Percentiles rank a stretch among this genome's conserved stretches.
These are phyloP conservation scores for Penicillium sp. DNA, from an alignment of 2,329 filamentous ascomycete genomes.

Conservation along the genomic window DNA sequence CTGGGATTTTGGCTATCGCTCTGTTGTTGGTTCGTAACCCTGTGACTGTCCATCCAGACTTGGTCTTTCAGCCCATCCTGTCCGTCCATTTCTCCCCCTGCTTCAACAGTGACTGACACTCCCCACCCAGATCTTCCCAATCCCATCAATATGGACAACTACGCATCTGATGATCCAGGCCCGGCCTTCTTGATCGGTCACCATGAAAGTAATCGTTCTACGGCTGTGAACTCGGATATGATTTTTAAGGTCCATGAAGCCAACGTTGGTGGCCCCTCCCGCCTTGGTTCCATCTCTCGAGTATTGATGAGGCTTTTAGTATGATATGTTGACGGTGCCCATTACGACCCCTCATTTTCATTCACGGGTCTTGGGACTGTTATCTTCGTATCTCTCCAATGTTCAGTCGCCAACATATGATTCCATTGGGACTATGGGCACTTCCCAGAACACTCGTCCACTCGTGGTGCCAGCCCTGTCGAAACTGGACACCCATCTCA, in stretches of 20 bases:
- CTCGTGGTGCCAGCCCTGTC: constrained; percentile 47
- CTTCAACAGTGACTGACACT: constrained; percentile 3
- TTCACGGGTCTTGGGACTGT: constrained; percentile 57
- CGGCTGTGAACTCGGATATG: constrained; percentile 54
- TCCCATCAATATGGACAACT: constrained; percentile 36
- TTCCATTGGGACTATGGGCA: constrained; percentile 42
- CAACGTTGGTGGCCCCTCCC: constrained; percentile 45
- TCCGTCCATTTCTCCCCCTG: no score
- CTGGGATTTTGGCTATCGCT: no score
- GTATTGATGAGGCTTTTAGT: constrained; percentile 40
- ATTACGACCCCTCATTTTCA: constrained; percentile 67
- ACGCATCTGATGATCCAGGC: constrained; percentile 38
- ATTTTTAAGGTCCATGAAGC: constrained; percentile 61
- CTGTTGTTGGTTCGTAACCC: not conserved
- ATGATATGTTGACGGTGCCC: constrained; percentile 67
- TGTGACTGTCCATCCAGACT: no score
- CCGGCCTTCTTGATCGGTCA: constrained; percentile 65
- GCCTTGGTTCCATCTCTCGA: not conserved
- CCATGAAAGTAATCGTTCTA: constrained; percentile 60
- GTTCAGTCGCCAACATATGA: constrained; percentile 43
- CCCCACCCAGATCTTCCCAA: constrained; percentile 7
- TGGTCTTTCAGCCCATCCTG: no score
- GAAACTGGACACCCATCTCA: constrained; percentile 63
- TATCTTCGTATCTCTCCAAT: constrained; percentile 56
- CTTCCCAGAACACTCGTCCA: constrained; percentile 45